Base-by-base conservation (phyloP, 768 basidiomycete species). In the Suillus placidus region DNA sequence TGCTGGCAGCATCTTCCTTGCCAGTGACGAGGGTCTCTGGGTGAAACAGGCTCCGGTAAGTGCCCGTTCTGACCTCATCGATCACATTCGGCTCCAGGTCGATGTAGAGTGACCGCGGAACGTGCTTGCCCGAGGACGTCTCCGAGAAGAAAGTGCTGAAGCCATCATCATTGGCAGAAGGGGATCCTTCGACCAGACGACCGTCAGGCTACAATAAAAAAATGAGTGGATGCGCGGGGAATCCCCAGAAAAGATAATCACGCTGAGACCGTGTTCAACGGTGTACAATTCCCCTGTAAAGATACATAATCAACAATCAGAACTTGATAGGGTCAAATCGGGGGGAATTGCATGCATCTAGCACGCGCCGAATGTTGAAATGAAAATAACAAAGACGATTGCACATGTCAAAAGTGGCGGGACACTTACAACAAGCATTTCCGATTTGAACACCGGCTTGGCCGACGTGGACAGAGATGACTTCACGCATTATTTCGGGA, bases 71-170 rank as follows among this genome's bases (percentile, higher is more conserved):
- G 73, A 99, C 95, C 80, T 97, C 95, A 75, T 99, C 97, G 75
- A 99, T 94, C 76, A 95, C 97, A 78, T 95, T 95, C 66, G 97
- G 97, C 80, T 99, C 97, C 42, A 96, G 88, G 80, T 97, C 95
- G 67, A 99, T 89, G 84, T 99, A 99, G 71, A 99, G 87, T 51
- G 96, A 97, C 72, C 97, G 89, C 61, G 97, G 97, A 66, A 99
- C 97, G 80, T 97, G 92, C 83, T 97, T 97, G 68, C 96, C 97
- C 62, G 94, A 90, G 38, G 89, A 88, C 5, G 97, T 99, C 85
- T 99, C 97, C 43, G 95, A 97, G 85, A 99, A 99, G 86, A 99
- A 99, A 69, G 97, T 99, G 79, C 91, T 93, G 87, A 99, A 99
- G 74, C 97, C 97, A 80, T 88, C 90, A 72, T 95, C 92, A 71